Conservation (phyloP, 371 early-diverging fungal genomes). For the Rhizopus sp. region DNA sequence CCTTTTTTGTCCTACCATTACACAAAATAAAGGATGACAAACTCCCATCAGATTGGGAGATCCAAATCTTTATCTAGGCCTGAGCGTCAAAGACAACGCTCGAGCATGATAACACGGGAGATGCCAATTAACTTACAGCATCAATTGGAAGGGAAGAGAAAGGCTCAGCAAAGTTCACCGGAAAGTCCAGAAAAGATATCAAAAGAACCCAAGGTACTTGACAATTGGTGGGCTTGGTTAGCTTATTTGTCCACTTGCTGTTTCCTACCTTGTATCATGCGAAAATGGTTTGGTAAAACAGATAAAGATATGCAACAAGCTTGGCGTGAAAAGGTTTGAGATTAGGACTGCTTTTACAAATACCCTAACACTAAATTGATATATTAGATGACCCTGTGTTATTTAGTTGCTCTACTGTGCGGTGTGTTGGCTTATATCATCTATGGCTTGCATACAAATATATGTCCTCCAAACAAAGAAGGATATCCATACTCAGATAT, state of each 20-base stretch:
- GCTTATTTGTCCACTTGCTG: conserved; percentile 58
- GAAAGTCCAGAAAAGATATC: conserved; percentile 27
- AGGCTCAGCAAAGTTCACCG: conserved; percentile 20
- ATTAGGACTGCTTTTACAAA: neutral
- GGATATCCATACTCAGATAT: conserved; percentile 33
- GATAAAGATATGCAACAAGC: conserved; percentile 60
- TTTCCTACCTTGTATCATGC: conserved; percentile 48
- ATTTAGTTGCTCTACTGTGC: conserved; percentile 70
- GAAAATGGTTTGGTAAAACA: conserved; percentile 45
- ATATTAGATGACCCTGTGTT: conserved; percentile 59
- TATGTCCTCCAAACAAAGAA: conserved; percentile 43
- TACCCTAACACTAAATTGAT: neutral
- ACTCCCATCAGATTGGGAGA: neutral
- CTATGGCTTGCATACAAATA: conserved; percentile 57
- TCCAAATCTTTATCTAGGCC: conserved; percentile 47
- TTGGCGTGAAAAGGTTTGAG: conserved; percentile 68
- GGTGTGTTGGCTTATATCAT: conserved; percentile 70
- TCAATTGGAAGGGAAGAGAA: conserved; percentile 33
- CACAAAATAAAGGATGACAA: neutral
- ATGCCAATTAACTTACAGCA: conserved; percentile 2
- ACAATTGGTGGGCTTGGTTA: conserved; percentile 52
- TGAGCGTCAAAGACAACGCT: conserved; percentile 47
- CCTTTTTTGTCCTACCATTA: conserved; percentile 2
- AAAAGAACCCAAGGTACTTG: conserved; percentile 47
- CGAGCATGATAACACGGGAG: conserved; percentile 19